These are phyloP conservation scores for Arabidopsis hybrid DNA, from an alignment of 441 rosid genomes.

Conservation along the genomic window DNA sequence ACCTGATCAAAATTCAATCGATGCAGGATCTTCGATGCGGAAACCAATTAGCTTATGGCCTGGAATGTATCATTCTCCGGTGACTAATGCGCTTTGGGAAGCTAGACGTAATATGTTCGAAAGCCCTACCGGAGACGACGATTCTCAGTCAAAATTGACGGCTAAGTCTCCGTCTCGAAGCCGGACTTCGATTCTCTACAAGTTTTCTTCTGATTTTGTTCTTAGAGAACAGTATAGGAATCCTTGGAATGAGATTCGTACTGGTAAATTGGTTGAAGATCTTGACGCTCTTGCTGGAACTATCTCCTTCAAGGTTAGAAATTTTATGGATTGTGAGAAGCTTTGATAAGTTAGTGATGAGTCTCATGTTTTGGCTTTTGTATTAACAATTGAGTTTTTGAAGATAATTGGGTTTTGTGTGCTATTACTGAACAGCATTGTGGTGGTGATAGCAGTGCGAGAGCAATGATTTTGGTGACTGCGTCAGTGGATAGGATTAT, in stretches of 20 bases:
- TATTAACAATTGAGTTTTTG: not conserved
- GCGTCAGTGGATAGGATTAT: conserved; percentile 91
- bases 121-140: conserved; percentile 50
- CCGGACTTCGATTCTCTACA: conserved; percentile 69
- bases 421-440: conserved; percentile 62
- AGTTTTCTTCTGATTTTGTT: conserved; percentile 75
- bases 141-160: conserved; percentile 50
- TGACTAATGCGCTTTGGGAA: conserved; percentile 88
- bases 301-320: conserved; percentile 73
- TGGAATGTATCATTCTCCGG: conserved; percentile 91
- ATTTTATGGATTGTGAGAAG: not conserved
- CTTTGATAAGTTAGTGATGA: conserved; percentile 1
- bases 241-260: conserved; percentile 85
- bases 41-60: conserved; percentile 92
- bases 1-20: conserved; percentile 49
- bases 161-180: conserved; percentile 70
- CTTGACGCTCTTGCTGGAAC: conserved; percentile 96
- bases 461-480: conserved; percentile 80
- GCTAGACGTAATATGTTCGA: conserved; percentile 75
- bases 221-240: conserved; percentile 87
- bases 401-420: conserved; percentile 2
- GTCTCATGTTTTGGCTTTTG: not conserved
- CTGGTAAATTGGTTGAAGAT: conserved; percentile 88
- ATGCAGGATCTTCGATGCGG: conserved; percentile 72
- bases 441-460: conserved; percentile 63